Conservation (phyloP, 192 early-diverging fungal genomes). For the Dissophora globulifera region DNA sequence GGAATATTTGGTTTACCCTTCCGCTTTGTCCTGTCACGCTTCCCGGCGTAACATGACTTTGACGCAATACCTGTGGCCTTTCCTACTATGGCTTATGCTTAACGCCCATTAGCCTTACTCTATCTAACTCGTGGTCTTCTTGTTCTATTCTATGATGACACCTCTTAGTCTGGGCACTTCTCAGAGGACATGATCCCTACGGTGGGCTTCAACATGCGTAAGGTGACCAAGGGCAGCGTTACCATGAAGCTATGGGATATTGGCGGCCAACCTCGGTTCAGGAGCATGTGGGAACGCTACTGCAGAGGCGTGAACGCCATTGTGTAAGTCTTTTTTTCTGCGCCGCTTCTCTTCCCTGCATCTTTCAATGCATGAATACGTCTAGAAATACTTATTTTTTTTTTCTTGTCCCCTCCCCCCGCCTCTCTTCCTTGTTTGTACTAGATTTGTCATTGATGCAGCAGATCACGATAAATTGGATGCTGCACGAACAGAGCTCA, state of each 20-base stretch:
- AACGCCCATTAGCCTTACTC: no score
- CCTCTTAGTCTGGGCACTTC: conserved; percentile 75
- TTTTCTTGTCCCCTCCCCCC: background rate
- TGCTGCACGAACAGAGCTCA: conserved; percentile 91
- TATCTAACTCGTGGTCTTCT: no score
- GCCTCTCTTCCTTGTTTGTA: no score
- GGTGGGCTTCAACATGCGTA: conserved; percentile 99
- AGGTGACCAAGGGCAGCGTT: conserved; percentile 90
- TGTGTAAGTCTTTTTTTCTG: conserved; percentile 70
- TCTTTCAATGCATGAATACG: background rate
- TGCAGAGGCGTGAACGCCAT: conserved; percentile 96
- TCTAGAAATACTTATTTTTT: background rate
- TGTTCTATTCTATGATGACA: background rate
- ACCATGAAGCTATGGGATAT: conserved; percentile 99
- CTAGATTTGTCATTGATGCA: conserved; percentile 96
- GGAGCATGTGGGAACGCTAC: conserved; percentile 96
- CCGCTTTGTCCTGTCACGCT: no score
- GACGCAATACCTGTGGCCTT: no score
- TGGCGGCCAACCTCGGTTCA: conserved; percentile 96
- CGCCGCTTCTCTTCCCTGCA: conserved; percentile 4
- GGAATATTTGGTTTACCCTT: no score
- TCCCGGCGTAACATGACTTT: no score
- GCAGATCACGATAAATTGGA: conserved; percentile 95
- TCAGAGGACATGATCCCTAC: conserved; percentile 95
- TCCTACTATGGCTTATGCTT: no score